phyloP scores from a whole-genome alignment of 2,329 filamentous ascomycete genomes.

The Cercospora janseana region DNA sequence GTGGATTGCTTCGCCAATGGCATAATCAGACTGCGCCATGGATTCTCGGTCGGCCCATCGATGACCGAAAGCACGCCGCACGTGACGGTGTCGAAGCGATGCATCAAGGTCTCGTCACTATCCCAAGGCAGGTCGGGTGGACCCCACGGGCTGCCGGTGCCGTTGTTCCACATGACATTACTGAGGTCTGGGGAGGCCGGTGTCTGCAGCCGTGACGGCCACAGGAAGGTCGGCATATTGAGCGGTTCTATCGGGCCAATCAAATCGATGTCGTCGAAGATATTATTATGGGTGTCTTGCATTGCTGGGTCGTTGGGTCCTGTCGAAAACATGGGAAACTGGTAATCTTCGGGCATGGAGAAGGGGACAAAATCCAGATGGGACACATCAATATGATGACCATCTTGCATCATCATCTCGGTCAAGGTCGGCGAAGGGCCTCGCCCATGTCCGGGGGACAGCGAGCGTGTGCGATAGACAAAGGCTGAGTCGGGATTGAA shows the following conservation, averaged over 20 bases:
- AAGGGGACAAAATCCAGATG: slow-evolving; percentile 32
- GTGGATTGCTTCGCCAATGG: slow-evolving; percentile 63
- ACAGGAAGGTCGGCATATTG: slow-evolving; percentile 17
- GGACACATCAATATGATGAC: slow-evolving; percentile 16
- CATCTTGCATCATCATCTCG: slow-evolving; percentile 32
- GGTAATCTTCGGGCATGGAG: slow-evolving; percentile 31
- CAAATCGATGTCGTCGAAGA: slow-evolving; percentile 24
- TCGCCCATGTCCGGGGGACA: slow-evolving; percentile 17
- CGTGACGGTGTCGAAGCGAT: slow-evolving; percentile 64
- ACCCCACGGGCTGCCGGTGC: slow-evolving; percentile 3
- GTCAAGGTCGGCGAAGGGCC: slow-evolving; percentile 34
- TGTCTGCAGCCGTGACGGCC: slow-evolving; percentile 23
- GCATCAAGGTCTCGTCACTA: slow-evolving; percentile 59
- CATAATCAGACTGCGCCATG: slow-evolving; percentile 70
- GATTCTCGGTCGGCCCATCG: slow-evolving; percentile 67
- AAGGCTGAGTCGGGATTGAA: slow-evolving; percentile 23
- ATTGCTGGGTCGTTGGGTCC: slow-evolving; percentile 26
- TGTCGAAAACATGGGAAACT: slow-evolving; percentile 26
- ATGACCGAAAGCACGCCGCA: slow-evolving; percentile 71
- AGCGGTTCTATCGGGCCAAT: slow-evolving; percentile 20
- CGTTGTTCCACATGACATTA: slow-evolving; percentile 5
- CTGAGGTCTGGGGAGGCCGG: slow-evolving; percentile 16
- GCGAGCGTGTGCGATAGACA: slow-evolving; percentile 23
- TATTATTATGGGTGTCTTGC: slow-evolving; percentile 14
- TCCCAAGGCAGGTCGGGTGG: slow-evolving; percentile 35